phyloP scores from a whole-genome alignment of 768 basidiomycete genomes.

The Scleroderma bovista region DNA sequence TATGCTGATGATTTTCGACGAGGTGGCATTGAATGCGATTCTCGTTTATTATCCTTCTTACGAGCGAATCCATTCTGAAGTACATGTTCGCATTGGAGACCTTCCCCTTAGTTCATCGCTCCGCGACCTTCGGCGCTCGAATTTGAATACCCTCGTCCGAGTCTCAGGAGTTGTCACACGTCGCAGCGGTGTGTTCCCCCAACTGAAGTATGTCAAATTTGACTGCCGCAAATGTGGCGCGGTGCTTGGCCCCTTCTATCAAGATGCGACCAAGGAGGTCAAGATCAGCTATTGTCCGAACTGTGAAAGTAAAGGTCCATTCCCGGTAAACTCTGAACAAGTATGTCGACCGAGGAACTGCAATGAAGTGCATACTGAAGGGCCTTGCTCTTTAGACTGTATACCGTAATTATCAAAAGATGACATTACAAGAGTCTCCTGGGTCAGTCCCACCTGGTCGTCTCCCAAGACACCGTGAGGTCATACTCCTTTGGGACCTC shows the following conservation, averaged over 20 bases:
- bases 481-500: constrained; percentile 94
- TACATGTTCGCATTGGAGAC: constrained; percentile 95
- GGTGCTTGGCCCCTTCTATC: constrained; percentile 95
- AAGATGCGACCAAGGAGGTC: constrained; percentile 92
- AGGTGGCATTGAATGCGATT: constrained; percentile 90
- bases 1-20: constrained; percentile 93
- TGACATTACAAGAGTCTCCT: constrained; percentile 97
- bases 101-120: constrained; percentile 86
- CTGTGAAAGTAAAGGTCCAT: constrained; percentile 94
- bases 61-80: constrained; percentile 94
- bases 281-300: constrained; percentile 91
- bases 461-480: constrained; percentile 93
- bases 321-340: constrained; percentile 94
- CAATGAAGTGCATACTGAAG: background rate
- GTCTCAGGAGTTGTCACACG: constrained; percentile 95
- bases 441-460: constrained; percentile 98
- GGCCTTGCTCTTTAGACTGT: constrained; percentile 60
- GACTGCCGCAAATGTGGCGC: constrained; percentile 93
- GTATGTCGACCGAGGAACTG: constrained; percentile 34
- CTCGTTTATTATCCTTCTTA: constrained; percentile 95
- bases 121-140: constrained; percentile 86
- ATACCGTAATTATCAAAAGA: constrained; percentile 97
- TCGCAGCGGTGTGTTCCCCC: constrained; percentile 96
- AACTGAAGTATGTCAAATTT: constrained; percentile 98
- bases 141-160: constrained; percentile 93